phyloP scores from a whole-genome alignment of 2,329 filamentous ascomycete genomes.

The Diaporthe citri region DNA sequence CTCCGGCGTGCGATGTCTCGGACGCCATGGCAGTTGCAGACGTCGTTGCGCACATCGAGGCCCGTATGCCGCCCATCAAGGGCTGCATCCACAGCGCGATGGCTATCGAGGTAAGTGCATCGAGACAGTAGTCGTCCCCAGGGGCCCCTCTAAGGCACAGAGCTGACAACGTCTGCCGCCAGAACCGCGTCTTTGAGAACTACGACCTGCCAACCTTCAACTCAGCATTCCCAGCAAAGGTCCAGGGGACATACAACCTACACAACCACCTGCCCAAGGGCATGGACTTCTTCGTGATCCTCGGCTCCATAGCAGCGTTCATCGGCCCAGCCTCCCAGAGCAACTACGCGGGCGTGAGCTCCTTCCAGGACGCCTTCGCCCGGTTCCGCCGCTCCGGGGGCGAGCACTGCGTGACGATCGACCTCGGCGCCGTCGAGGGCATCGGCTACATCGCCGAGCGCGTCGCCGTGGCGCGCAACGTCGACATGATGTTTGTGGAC shows the following conservation, averaged over 20 bases:
- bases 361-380: neutral
- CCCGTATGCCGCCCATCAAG: too few relatives aligned
- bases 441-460: neutral
- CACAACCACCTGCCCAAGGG: neutral
- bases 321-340: neutral
- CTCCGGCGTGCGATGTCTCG: too few relatives aligned
- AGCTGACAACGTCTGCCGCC: too few relatives aligned
- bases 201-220: neutral
- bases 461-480: neutral
- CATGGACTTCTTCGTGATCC: neutral
- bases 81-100: too few relatives aligned
- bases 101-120: too few relatives aligned
- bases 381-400: too few relatives aligned
- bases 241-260: neutral
- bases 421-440: neutral
- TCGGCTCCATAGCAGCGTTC: neutral
- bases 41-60: too few relatives aligned
- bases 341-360: neutral
- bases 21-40: too few relatives aligned
- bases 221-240: neutral
- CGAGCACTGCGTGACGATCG: too few relatives aligned
- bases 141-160: too few relatives aligned
- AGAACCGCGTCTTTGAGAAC: neutral
- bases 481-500: constrained; percentile 12
- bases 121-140: too few relatives aligned